A percentile compares a stretch with the other conserved stretches of the same genome.
Evolutionary conservation across 257 asterid species (phyloP).

Genomic region (Nicotiana sylvestris): DNA sequence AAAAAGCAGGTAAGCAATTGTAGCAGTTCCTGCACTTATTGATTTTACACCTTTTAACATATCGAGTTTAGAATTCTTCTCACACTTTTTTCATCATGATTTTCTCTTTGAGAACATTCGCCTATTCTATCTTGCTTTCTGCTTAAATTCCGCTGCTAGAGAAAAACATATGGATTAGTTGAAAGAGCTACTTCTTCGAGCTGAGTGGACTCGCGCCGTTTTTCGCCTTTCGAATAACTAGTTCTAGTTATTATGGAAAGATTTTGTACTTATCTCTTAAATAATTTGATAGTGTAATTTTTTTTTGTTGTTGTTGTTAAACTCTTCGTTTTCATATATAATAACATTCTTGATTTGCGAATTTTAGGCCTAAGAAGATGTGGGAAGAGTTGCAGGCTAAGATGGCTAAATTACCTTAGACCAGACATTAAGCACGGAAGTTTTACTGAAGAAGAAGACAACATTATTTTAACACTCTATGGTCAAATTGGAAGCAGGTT

Average conservation of each 20-base stretch:
- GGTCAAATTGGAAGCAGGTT: slow-evolving; percentile 62
- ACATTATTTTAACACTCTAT: slow-evolving; percentile 41
- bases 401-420: slow-evolving; percentile 76
- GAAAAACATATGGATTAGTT: no score
- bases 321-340: neutral
- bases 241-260: neutral
- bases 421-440: slow-evolving; percentile 71
- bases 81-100: no score
- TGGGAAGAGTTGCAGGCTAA: slow-evolving; percentile 69
- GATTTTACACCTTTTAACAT: no score
- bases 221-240: neutral
- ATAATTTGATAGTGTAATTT: neutral
- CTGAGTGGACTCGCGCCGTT: no score
- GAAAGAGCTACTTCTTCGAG: no score
- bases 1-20: slow-evolving; percentile 48
- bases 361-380: slow-evolving; percentile 59
- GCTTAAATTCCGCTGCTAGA: no score
- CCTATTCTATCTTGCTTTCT: no score
- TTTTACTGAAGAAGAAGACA: slow-evolving; percentile 59
- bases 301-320: no score
- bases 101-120: no score
- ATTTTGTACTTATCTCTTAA: neutral
- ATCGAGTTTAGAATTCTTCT: no score
- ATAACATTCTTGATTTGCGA: neutral
- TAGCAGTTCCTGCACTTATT: no score